A percentile compares a stretch with the other conserved stretches of the same genome.
Evolutionary conservation across 2,329 filamentous ascomycete genomes (phyloP).

Genomic region (Epichloe typhina): DNA sequence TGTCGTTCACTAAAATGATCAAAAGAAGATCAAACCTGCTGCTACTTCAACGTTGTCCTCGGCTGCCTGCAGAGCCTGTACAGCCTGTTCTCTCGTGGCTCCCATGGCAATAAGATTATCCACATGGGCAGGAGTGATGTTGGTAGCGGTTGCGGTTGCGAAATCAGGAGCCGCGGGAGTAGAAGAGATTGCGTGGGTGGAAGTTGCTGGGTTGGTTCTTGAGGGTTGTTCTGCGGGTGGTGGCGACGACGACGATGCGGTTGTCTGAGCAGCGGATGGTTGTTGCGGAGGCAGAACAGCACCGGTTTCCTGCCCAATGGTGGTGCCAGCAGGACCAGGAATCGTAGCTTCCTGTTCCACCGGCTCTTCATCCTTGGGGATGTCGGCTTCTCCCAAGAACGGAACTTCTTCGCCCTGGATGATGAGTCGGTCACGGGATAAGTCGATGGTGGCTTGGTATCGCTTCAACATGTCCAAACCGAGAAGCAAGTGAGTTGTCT

Average conservation of each 20-base stretch:
- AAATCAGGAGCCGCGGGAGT: constrained; percentile 13
- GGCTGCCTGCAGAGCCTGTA: constrained; percentile 69
- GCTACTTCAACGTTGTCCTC: constrained; percentile 68
- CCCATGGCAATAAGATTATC: constrained; percentile 67
- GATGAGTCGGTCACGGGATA: constrained; percentile 69
- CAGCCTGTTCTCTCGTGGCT: constrained; percentile 61
- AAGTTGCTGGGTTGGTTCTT: constrained; percentile 7
- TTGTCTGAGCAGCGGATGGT: constrained; percentile 9
- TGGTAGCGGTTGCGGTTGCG: constrained; percentile 5
- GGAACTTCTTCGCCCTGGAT: constrained; percentile 81
- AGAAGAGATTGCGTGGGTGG: constrained; percentile 9
- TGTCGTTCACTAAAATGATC: background rate
- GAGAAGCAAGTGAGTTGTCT: constrained; percentile 83
- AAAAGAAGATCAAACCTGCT: constrained; percentile 10
- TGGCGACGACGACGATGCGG: constrained; percentile 2
- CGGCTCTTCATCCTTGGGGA: constrained; percentile 72
- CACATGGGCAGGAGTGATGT: constrained; percentile 51
- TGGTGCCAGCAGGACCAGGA: constrained; percentile 74
- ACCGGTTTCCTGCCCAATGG: constrained; percentile 73
- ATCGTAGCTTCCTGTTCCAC: constrained; percentile 71
- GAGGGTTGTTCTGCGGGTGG: constrained; percentile 11
- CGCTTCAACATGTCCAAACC: constrained; percentile 95
- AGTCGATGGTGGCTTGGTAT: constrained; percentile 85
- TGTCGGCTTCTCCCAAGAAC: constrained; percentile 86
- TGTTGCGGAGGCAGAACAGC: constrained; percentile 39